Evolutionary conservation across 139 green algal genomes (phyloP).

Genomic region (Yamagishiella unicocca): DNA sequence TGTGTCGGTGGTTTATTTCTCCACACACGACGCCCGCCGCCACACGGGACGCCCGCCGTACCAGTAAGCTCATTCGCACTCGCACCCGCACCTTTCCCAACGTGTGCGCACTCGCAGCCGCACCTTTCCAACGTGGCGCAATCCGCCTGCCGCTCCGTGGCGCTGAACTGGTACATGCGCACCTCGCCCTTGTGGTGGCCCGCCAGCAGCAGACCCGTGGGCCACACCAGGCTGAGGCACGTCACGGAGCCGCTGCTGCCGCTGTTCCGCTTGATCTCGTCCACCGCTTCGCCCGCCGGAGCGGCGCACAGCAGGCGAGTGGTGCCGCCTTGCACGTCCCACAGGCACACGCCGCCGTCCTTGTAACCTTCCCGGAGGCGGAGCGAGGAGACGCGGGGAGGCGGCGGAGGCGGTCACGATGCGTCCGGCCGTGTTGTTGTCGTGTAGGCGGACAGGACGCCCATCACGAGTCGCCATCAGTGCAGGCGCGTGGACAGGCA

Average conservation of each 20-base stretch:
- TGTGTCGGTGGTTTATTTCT: no score
- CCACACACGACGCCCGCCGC: no score
- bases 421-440: no score
- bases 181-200: constrained; percentile 56
- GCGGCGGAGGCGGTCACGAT: not conserved
- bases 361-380: constrained; percentile 49
- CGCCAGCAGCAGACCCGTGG: constrained; percentile 58
- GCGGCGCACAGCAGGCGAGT: constrained; percentile 49
- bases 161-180: constrained; percentile 60
- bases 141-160: constrained; percentile 5
- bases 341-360: constrained; percentile 62
- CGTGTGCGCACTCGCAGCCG: no score
- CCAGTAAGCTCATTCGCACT: no score
- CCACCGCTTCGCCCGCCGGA: constrained; percentile 3
- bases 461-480: no score
- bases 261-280: not conserved
- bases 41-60: no score
- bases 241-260: constrained; percentile 37
- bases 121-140: constrained; percentile 33
- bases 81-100: no score
- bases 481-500: not conserved
- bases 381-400: not conserved
- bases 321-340: constrained; percentile 52
- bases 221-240: constrained; percentile 56
- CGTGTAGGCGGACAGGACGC: no score